A percentile compares a stretch with the other conserved stretches of the same genome.
Evolutionary conservation across 108 stramenopile genomes (phyloP).

Genomic region (Fragilariopsis cylindrus): DNA sequence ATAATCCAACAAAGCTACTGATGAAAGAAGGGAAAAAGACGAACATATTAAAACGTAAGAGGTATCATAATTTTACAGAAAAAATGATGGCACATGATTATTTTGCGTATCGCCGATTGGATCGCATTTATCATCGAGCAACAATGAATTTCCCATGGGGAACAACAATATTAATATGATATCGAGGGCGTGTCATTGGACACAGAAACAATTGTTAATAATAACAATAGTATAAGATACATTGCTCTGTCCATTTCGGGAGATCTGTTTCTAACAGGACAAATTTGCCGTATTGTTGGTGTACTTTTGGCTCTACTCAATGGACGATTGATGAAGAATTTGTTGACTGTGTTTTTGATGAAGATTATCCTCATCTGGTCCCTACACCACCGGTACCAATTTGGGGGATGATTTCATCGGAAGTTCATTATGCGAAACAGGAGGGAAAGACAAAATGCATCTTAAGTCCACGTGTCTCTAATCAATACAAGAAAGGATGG

Average conservation of each 20-base stretch:
- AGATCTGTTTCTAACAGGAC: conserved; percentile 71
- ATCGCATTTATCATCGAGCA: conserved; percentile 76
- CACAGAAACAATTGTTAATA: not conserved
- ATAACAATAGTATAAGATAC: conserved; percentile 38
- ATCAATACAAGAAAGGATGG: conserved; percentile 61
- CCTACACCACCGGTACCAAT: conserved; percentile 68
- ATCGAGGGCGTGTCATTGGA: not conserved
- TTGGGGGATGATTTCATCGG: conserved; percentile 53
- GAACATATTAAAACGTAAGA: conserved; percentile 48
- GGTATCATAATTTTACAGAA: conserved; percentile 82
- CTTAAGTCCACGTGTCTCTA: conserved; percentile 52
- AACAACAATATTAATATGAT: not conserved
- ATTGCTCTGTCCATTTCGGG: conserved; percentile 69
- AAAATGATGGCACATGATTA: conserved; percentile 69
- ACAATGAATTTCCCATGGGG: conserved; percentile 44
- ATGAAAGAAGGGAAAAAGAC: conserved; percentile 8
- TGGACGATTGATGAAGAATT: conserved; percentile 64
- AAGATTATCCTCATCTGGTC: conserved; percentile 69
- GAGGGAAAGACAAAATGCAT: conserved; percentile 69
- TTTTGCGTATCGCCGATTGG: conserved; percentile 62
- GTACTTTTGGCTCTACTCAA: conserved; percentile 65
- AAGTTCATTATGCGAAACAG: conserved; percentile 62
- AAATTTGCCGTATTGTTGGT: conserved; percentile 64
- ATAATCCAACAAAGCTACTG: conserved; percentile 9
- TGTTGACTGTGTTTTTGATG: conserved; percentile 82